A percentile compares a stretch with the other conserved stretches of the same genome.
These are phyloP conservation scores for Hirsutella thompsonii DNA, from an alignment of 2,329 filamentous ascomycete species.

Conservation along the genomic window DNA sequence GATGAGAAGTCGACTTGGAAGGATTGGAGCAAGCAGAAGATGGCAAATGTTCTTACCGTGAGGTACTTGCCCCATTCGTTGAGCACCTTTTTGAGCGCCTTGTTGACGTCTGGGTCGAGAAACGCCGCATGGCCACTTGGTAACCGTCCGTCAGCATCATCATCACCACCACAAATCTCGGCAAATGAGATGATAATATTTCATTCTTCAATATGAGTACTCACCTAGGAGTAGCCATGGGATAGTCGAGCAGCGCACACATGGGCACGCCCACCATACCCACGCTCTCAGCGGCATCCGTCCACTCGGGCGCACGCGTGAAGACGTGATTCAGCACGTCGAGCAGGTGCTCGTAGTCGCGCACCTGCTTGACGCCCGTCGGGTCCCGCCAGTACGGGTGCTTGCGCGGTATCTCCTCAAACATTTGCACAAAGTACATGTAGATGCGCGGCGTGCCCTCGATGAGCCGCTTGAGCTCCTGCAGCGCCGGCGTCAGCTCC, in stretches of 20 bases:
- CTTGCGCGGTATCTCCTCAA: constrained; percentile 49
- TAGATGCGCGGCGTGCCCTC: constrained; percentile 50
- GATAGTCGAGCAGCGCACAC: constrained; percentile 39
- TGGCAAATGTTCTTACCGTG: constrained; percentile 18
- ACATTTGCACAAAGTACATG: constrained; percentile 58
- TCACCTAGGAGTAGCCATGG: constrained; percentile 40
- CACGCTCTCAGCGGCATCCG: constrained; percentile 33
- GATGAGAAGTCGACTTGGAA: background rate
- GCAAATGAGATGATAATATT: no score
- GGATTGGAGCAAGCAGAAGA: background rate
- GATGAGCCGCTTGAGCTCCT: constrained; percentile 54
- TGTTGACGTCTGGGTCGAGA: constrained; percentile 40
- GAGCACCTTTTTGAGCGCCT: constrained; percentile 37
- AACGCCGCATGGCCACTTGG: constrained; percentile 37
- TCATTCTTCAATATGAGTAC: no score
- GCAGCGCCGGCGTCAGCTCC: constrained; percentile 43
- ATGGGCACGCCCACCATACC: constrained; percentile 43
- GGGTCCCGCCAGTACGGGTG: constrained; percentile 48
- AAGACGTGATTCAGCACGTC: constrained; percentile 49
- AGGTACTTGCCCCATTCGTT: constrained; percentile 45
- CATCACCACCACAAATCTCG: background rate
- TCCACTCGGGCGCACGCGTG: constrained; percentile 37
- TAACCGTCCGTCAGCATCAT: background rate
- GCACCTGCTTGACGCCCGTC: constrained; percentile 47
- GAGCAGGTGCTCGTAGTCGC: constrained; percentile 55